Conservation (phyloP, 805 yeast genomes). For the Yamadazyma scolyti region DNA sequence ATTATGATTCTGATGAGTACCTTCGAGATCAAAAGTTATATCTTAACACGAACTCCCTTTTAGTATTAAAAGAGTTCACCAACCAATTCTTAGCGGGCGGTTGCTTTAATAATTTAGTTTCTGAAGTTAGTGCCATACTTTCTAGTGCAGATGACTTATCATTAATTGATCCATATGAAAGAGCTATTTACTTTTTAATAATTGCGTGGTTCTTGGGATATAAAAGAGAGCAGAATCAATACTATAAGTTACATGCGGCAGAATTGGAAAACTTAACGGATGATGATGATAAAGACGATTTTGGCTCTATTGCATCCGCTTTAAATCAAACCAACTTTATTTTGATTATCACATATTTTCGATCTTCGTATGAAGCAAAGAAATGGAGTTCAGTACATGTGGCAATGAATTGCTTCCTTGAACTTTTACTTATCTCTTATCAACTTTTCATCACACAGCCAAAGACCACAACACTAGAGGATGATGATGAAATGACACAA, state of each 20-base stretch:
- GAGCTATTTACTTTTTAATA: constrained; percentile 50
- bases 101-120: constrained; percentile 66
- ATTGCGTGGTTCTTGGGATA: constrained; percentile 75
- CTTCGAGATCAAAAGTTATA: constrained; percentile 21
- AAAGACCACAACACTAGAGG: constrained; percentile 9
- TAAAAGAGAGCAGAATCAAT: constrained; percentile 38
- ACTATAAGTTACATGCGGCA: constrained; percentile 6
- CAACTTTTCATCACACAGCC: constrained; percentile 34
- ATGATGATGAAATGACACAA: constrained; percentile 43
- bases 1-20: constrained; percentile 39
- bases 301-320: constrained; percentile 49
- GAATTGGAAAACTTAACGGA: constrained; percentile 10
- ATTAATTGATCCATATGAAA: constrained; percentile 31
- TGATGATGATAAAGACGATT: constrained; percentile 27
- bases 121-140: constrained; percentile 44
- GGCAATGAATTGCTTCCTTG: constrained; percentile 62
- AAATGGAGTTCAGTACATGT: constrained; percentile 67
- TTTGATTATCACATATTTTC: constrained; percentile 44
- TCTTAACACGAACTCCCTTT: constrained; percentile 22
- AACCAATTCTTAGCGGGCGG: constrained; percentile 61
- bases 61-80: constrained; percentile 43
- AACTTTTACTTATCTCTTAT: constrained; percentile 49
- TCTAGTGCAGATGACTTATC: constrained; percentile 26
- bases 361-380: constrained; percentile 38
- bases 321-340: constrained; percentile 60